Evolutionary conservation across 2,329 filamentous ascomycete genomes (phyloP).

Genomic region (Tolypocladium paradoxum): DNA sequence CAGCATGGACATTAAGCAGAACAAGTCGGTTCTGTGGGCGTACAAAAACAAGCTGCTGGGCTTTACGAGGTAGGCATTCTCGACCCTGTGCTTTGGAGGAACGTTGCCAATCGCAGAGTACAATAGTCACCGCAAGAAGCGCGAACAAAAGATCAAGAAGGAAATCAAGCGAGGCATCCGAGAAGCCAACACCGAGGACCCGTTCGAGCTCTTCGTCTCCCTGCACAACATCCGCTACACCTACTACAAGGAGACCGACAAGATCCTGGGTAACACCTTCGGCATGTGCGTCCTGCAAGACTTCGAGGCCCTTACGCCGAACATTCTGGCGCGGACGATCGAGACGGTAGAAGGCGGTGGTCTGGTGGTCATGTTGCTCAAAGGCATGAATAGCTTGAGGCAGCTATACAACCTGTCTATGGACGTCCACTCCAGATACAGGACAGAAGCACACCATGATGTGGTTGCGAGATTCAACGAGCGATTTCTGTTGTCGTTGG

Average conservation of each 20-base stretch:
- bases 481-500: conserved; percentile 87
- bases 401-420: conserved; percentile 95
- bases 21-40: conserved; percentile 91
- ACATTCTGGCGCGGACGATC: conserved; percentile 84
- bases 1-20: conserved; percentile 75
- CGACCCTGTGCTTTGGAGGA: not conserved
- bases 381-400: conserved; percentile 94
- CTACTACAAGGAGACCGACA: conserved; percentile 99
- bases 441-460: conserved; percentile 91
- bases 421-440: conserved; percentile 94
- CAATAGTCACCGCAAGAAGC: conserved; percentile 82
- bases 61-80: conserved; percentile 57
- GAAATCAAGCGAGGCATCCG: conserved; percentile 92
- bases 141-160: conserved; percentile 96
- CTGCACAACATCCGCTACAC: conserved; percentile 97
- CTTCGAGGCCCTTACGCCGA: conserved; percentile 96
- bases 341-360: conserved; percentile 97
- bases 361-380: conserved; percentile 78
- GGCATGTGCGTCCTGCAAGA: conserved; percentile 98
- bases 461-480: conserved; percentile 96
- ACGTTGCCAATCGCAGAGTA: not conserved
- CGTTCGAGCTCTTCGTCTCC: conserved; percentile 94
- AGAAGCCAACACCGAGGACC: conserved; percentile 85
- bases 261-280: conserved; percentile 95
- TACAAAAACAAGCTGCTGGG: conserved; percentile 97